Conservation (phyloP, 78 protist species). For the Guillardia theta region DNA sequence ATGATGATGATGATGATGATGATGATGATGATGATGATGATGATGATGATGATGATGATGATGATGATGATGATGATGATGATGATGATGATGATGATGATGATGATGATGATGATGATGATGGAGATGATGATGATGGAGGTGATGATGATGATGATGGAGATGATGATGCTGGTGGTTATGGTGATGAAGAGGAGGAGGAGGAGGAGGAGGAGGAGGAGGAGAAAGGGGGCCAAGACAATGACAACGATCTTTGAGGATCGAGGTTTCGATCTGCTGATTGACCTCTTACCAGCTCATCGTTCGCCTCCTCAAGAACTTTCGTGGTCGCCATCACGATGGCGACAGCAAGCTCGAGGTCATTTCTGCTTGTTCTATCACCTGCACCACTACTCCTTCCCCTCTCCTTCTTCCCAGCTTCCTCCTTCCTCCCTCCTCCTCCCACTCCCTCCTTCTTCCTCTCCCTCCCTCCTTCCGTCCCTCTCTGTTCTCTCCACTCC, state of each 20-base stretch:
- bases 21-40: neutral
- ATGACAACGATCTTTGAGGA: neutral
- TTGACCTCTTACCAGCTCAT: neutral
- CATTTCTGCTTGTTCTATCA: neutral
- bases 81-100: neutral
- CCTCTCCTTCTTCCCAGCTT: neutral
- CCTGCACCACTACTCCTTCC: neutral
- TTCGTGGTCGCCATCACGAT: neutral
- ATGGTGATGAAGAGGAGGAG: neutral
- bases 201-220: neutral
- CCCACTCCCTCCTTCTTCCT: neutral
- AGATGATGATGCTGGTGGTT: neutral
- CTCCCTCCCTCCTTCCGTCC: constrained; percentile 9
- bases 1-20: neutral
- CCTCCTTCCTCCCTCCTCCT: neutral
- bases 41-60: neutral
- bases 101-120: neutral
- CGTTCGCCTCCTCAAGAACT: neutral
- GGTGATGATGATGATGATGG: neutral
- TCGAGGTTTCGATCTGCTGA: neutral
- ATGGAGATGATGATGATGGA: neutral
- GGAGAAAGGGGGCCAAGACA: neutral
- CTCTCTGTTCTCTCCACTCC: neutral
- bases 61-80: neutral
- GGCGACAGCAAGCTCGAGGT: neutral